phyloP scores from a whole-genome alignment of 2,329 filamentous ascomycete species.

The Penicillium aurantiogriseum region DNA sequence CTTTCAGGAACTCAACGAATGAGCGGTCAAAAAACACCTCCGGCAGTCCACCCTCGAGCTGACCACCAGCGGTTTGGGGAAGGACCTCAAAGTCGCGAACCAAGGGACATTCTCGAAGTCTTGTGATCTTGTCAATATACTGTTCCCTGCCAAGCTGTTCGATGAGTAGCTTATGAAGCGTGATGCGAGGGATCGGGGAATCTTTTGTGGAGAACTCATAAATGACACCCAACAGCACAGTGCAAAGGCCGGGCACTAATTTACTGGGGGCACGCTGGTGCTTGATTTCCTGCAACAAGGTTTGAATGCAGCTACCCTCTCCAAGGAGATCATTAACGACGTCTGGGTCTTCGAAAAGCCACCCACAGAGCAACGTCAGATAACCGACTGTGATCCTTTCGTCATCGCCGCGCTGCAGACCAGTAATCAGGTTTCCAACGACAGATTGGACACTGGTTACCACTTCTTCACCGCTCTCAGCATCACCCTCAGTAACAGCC shows the following conservation, averaged over 20 bases:
- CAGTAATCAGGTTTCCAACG: slow-evolving; percentile 78
- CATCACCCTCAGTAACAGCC: slow-evolving; percentile 83
- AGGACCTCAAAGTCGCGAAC: slow-evolving; percentile 88
- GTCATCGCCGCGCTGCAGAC: slow-evolving; percentile 73
- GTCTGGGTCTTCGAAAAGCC: slow-evolving; percentile 89
- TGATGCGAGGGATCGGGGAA: slow-evolving; percentile 79
- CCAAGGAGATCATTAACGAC: slow-evolving; percentile 90
- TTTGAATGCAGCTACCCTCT: slow-evolving; percentile 90
- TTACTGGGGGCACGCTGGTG: slow-evolving; percentile 60
- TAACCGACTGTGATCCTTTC: slow-evolving; percentile 79
- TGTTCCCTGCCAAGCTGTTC: slow-evolving; percentile 78
- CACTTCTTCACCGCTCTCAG: slow-evolving; percentile 85
- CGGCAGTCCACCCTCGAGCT: slow-evolving; percentile 59
- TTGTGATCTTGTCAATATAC: slow-evolving; percentile 78
- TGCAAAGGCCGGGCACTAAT: slow-evolving; percentile 77
- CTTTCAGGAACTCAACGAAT: slow-evolving; percentile 93
- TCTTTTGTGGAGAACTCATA: slow-evolving; percentile 99
- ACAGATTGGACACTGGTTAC: slow-evolving; percentile 90
- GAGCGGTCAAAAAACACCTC: slow-evolving; percentile 81
- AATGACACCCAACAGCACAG: slow-evolving; percentile 78
- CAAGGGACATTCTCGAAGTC: slow-evolving; percentile 72
- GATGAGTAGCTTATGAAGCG: slow-evolving; percentile 73
- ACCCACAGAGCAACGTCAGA: slow-evolving; percentile 81
- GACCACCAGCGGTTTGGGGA: slow-evolving; percentile 63
- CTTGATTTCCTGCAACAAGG: slow-evolving; percentile 72